A percentile compares a stretch with the other conserved stretches of the same genome.
These are phyloP conservation scores for Trichosporon sp. DNA, from an alignment of 1,284 basidiomycete genomes.

Conservation along the genomic window DNA sequence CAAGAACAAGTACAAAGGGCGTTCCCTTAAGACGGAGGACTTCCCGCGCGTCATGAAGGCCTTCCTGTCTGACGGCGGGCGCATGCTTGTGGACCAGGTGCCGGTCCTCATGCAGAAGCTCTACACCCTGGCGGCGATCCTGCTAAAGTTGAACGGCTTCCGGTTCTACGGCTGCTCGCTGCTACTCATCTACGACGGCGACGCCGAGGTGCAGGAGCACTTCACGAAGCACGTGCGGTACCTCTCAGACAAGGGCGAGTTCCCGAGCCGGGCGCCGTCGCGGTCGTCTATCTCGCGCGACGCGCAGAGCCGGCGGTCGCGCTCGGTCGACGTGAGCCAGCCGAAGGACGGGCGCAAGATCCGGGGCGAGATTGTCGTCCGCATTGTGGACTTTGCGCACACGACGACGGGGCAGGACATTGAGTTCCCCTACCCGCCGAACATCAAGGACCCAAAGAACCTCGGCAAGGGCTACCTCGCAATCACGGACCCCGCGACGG, in stretches of 20 bases:
- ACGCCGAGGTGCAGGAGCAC: conserved; percentile 71
- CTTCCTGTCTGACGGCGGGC: conserved; percentile 81
- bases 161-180: conserved; percentile 97
- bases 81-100: conserved; percentile 83
- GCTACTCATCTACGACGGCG: conserved; percentile 96
- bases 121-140: conserved; percentile 86
- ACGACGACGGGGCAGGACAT: conserved; percentile 95
- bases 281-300: conserved; percentile 3
- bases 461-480: conserved; percentile 74
- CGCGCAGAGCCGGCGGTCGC: conserved; percentile 11
- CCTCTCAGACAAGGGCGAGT: not conserved
- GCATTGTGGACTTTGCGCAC: conserved; percentile 97
- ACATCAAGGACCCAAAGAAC: conserved; percentile 33
- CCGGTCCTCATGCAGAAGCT: conserved; percentile 86
- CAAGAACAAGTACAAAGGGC: conserved; percentile 95
- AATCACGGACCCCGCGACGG: conserved; percentile 70
- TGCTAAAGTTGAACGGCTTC: conserved; percentile 81
- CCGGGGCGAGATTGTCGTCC: conserved; percentile 88
- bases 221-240: conserved; percentile 27
- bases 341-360: conserved; percentile 42
- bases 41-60: conserved; percentile 75
- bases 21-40: conserved; percentile 78
- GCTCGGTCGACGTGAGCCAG: conserved; percentile 12
- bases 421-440: conserved; percentile 53
- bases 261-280: not conserved